Base-by-base conservation (phyloP, 768 basidiomycete genomes). In the Coprinopsis cinerea region DNA sequence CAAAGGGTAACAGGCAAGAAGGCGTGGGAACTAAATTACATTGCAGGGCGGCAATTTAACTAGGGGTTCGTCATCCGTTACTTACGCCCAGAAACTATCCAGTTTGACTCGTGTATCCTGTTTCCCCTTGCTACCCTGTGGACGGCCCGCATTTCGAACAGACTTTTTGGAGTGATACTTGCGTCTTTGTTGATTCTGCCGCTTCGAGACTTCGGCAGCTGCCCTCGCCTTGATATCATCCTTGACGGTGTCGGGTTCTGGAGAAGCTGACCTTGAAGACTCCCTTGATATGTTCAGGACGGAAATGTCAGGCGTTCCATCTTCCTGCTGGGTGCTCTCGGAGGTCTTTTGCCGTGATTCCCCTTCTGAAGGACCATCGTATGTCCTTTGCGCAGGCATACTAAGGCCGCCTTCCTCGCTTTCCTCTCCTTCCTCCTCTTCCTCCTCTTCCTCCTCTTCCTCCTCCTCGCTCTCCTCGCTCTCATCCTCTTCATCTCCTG, bases 41-140 rank as follows among this genome's bases (percentile, higher is more conserved):
- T n/a, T n/a, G n/a, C n/a, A n/a, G n/a, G n/a, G n/a, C n/a, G n/a
- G n/a, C n/a, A n/a, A n/a, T n/a, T n/a, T n/a, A n/a, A n/a, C n/a
- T n/a, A n/a, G n/a, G n/a, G n/a, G n/a, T n/a, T n/a, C n/a, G n/a
- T n/a, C n/a, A n/a, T n/a, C n/a, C n/a, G n/a, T n/a, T n/a, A n/a
- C n/a, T 64, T 15, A 78, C 80, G 59, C 73, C 70, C 45, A 51
- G 35, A 51, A 51, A 23, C 68, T 70, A 59, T 85, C 85, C 35
- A 78, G 43, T 57, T 79, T 82, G 10, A 89, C 76, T 51, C 78
- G 72, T 25, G 67, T 76, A 59, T 92, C 88, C 60, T 83, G 81
- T 67, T 91, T 94, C 48, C 83, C 83, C 63, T 94, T 94, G 62
- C 87, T 91, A 18, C 92, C 92, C 55, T 83, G 81, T 20, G 81